Conservation (phyloP, 371 early-diverging fungal species). For the Entomophthora muscae region DNA sequence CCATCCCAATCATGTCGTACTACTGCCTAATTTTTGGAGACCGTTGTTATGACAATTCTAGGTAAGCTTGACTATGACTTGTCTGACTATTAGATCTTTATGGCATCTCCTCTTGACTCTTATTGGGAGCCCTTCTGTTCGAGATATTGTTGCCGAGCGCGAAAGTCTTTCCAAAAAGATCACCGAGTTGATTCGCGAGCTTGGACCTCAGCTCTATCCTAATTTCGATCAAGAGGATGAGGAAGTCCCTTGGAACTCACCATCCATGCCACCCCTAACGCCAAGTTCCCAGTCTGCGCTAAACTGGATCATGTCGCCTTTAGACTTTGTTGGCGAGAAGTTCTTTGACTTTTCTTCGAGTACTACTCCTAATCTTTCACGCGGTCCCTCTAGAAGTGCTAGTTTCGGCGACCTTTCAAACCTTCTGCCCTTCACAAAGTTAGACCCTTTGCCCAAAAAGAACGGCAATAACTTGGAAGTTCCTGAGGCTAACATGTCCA, state of each 20-base stretch:
- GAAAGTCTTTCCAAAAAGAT: slow-evolving; percentile 58
- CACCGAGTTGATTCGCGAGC: slow-evolving; percentile 60
- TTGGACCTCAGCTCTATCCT: slow-evolving; percentile 69
- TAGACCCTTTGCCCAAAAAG: not conserved
- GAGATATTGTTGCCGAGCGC: slow-evolving; percentile 39
- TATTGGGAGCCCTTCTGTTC: slow-evolving; percentile 23
- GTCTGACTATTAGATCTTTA: slow-evolving; percentile 34
- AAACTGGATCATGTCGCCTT: slow-evolving; percentile 12
- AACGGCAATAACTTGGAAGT: too few relatives aligned
- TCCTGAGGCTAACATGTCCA: too few relatives aligned
- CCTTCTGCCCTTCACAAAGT: not conserved
- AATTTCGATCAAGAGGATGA: slow-evolving; percentile 44
- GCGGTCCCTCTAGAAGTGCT: not conserved
- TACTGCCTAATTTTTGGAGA: slow-evolving; percentile 76
- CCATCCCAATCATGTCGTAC: slow-evolving; percentile 56
- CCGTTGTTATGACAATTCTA: slow-evolving; percentile 67
- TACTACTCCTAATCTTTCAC: not conserved
- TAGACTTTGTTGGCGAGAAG: slow-evolving; percentile 33
- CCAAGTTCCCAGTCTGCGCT: slow-evolving; percentile 3
- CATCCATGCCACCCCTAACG: slow-evolving; percentile 1
- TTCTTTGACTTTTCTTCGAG: slow-evolving; percentile 18
- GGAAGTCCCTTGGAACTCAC: not conserved
- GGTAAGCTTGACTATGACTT: slow-evolving; percentile 17
- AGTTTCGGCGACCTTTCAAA: not conserved
- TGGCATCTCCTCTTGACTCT: slow-evolving; percentile 66